A percentile compares a stretch with the other conserved stretches of the same genome.
Conservation (phyloP, 805 yeast genomes). For the Saccharomycopsis lassenensis region DNA sequence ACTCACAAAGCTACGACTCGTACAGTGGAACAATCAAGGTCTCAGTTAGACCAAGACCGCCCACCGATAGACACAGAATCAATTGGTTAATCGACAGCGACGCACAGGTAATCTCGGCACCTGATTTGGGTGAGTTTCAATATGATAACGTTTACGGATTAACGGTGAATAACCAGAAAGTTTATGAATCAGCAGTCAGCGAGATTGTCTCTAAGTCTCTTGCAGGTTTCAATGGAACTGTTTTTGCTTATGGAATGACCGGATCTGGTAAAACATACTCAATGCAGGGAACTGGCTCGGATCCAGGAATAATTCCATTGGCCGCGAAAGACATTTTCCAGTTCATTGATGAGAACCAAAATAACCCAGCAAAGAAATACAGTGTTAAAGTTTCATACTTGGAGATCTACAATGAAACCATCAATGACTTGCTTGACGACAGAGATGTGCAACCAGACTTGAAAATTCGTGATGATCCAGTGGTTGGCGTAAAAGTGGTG, state of each 20-base stretch:
- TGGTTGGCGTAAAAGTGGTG: conserved; percentile 59
- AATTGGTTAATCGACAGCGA: conserved; percentile 24
- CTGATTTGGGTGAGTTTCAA: conserved; percentile 51
- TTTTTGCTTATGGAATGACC: conserved; percentile 92
- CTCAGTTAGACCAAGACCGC: conserved; percentile 68
- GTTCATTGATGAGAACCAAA: conserved; percentile 26
- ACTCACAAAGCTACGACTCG: conserved; percentile 19
- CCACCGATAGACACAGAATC: conserved; percentile 16
- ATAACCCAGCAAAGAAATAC: conserved; percentile 25
- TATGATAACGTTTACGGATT: conserved; percentile 76
- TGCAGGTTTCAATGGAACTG: conserved; percentile 77
- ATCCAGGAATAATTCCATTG: conserved; percentile 63
- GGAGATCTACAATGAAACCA: conserved; percentile 80
- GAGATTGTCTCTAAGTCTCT: conserved; percentile 43
- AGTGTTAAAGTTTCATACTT: conserved; percentile 57
- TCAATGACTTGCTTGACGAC: conserved; percentile 55
- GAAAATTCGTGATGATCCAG: conserved; percentile 66
- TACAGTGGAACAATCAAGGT: conserved; percentile 70
- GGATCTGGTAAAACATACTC: conserved; percentile 87
- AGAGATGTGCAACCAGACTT: conserved; percentile 34
- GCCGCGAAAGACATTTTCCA: conserved; percentile 53
- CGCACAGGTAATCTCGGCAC: conserved; percentile 31
- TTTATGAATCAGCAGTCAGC: conserved; percentile 47
- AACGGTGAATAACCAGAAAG: conserved; percentile 38
- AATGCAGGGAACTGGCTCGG: conserved; percentile 59